Evolutionary conservation across 176 grass and related monocot species (phyloP).

Genomic region (Alloteropsis semialata): DNA sequence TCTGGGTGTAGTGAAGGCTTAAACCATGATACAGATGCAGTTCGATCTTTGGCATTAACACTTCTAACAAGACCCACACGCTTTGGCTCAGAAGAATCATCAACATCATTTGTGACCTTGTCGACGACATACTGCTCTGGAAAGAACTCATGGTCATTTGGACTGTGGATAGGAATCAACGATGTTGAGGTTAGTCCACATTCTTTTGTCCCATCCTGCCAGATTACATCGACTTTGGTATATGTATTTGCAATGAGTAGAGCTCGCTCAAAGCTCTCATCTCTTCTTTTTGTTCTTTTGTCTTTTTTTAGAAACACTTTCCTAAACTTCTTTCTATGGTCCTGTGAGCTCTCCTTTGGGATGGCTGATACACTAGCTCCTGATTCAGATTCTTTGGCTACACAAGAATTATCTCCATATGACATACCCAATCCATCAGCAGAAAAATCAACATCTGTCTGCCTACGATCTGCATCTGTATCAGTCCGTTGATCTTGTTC

Average conservation of each 20-base stretch:
- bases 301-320: constrained; percentile 76
- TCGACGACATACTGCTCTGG: constrained; percentile 87
- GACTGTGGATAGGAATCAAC: constrained; percentile 82
- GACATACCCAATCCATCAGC: constrained; percentile 43
- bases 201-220: constrained; percentile 87
- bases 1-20: constrained; percentile 47
- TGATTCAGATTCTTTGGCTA: constrained; percentile 35
- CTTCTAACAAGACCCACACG: constrained; percentile 70
- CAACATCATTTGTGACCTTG: constrained; percentile 69
- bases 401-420: constrained; percentile 34
- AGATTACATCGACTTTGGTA: constrained; percentile 79
- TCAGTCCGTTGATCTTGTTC: constrained; percentile 15
- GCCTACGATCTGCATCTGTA: neutral
- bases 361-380: constrained; percentile 34
- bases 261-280: constrained; percentile 79
- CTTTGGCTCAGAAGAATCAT: constrained; percentile 58
- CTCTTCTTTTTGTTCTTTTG: constrained; percentile 75
- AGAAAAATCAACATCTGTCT: constrained; percentile 20
- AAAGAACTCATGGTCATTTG: constrained; percentile 93
- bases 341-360: constrained; percentile 60
- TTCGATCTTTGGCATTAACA: constrained; percentile 79
- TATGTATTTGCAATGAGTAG: constrained; percentile 65
- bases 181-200: constrained; percentile 53
- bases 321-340: constrained; percentile 67
- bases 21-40: constrained; percentile 80